phyloP scores from a whole-genome alignment of 2,329 filamentous ascomycete genomes.

The Penicillium sp. region DNA sequence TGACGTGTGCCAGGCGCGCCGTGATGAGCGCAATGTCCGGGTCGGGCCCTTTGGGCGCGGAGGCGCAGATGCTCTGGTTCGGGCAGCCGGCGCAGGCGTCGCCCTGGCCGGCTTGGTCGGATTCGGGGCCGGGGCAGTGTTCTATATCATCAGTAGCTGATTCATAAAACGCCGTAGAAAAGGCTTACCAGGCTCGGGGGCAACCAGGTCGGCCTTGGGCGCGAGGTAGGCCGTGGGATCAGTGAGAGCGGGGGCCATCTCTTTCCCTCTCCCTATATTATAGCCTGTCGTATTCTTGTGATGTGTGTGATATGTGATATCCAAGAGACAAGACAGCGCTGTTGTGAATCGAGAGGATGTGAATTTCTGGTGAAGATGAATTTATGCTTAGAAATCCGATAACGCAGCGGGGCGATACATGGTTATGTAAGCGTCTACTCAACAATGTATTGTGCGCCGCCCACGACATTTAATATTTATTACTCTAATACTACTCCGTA shows the following conservation, averaged over 20 bases:
- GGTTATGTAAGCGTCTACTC: no score
- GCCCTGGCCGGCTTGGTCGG: constrained; percentile 54
- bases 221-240: constrained; percentile 71
- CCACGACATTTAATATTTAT: no score
- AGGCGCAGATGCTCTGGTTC: constrained; percentile 92
- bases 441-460: no score
- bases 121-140: constrained; percentile 79
- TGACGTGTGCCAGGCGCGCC: constrained; percentile 71
- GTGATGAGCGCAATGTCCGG: constrained; percentile 89
- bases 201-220: constrained; percentile 78
- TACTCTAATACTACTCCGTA: no score
- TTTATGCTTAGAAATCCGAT: constrained; percentile 9
- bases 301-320: no score
- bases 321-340: neutral
- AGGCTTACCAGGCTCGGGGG: constrained; percentile 72
- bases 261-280: constrained; percentile 1
- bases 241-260: constrained; percentile 82
- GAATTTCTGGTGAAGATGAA: no score
- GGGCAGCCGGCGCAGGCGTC: constrained; percentile 93
- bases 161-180: neutral
- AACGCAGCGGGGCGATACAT: constrained; percentile 8
- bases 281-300: neutral
- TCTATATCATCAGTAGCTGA: constrained; percentile 45
- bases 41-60: constrained; percentile 90
- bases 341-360: neutral